Conservation (phyloP, 1,284 basidiomycete species). For the Coniferiporia sulphurascens region DNA sequence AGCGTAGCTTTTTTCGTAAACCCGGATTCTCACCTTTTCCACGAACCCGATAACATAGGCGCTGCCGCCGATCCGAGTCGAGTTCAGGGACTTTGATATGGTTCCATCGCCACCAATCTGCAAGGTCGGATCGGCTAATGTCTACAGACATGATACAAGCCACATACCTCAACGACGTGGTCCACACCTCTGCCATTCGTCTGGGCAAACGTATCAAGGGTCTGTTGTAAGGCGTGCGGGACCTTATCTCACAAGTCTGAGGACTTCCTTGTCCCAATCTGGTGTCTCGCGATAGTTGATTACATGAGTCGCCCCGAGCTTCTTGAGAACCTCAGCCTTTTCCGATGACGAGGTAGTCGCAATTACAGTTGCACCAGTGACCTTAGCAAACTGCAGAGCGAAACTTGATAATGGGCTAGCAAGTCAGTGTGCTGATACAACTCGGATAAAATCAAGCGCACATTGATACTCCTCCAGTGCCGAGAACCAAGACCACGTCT, state of each 20-base stretch:
- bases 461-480: slow-evolving; percentile 58
- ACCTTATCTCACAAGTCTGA: slow-evolving; percentile 31
- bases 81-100: slow-evolving; percentile 39
- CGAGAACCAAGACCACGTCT: slow-evolving; percentile 48
- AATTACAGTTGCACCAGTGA: slow-evolving; percentile 55
- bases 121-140: not conserved
- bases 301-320: slow-evolving; percentile 44
- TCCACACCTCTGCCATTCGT: slow-evolving; percentile 52
- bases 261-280: slow-evolving; percentile 51
- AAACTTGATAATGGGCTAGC: slow-evolving; percentile 29
- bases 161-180: slow-evolving; percentile 48
- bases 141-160: not conserved
- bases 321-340: slow-evolving; percentile 44
- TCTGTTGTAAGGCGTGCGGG: not conserved
- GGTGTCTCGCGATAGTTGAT: slow-evolving; percentile 56
- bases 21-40: slow-evolving; percentile 27
- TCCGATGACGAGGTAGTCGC: slow-evolving; percentile 57
- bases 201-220: slow-evolving; percentile 51
- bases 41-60: slow-evolving; percentile 48
- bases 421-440: too few relatives aligned
- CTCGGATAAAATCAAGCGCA: too few relatives aligned
- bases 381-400: slow-evolving; percentile 49
- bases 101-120: slow-evolving; percentile 51
- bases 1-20: too few relatives aligned
- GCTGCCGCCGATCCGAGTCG: slow-evolving; percentile 39